Conservation (phyloP, 2,329 filamentous ascomycete genomes). For the Endothia cerciana region DNA sequence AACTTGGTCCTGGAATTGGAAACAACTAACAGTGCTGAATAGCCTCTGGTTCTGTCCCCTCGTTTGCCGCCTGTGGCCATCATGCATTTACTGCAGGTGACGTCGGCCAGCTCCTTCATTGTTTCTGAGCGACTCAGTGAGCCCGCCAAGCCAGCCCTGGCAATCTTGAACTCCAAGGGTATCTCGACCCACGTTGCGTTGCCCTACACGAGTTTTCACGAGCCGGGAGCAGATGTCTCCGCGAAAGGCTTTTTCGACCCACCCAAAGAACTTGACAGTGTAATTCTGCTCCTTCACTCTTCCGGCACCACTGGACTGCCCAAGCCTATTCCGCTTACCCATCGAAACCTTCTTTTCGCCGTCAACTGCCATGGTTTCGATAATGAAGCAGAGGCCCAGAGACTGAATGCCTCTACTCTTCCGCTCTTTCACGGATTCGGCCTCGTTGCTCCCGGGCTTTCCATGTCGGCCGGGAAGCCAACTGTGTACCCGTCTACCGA, state of each 20-base stretch:
- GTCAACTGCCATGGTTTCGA: conserved; percentile 1
- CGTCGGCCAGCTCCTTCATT: neutral
- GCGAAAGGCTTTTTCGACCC: neutral
- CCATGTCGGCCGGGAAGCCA: conserved; percentile 5
- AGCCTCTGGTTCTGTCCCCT: neutral
- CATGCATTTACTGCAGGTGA: conserved; percentile 2
- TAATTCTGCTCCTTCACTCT: neutral
- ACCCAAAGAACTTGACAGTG: neutral
- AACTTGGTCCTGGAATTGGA: neutral
- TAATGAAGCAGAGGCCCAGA: neutral
- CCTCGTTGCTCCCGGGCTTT: neutral
- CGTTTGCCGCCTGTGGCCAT: neutral
- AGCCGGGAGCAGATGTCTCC: neutral
- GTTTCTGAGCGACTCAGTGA: neutral
- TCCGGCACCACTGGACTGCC: conserved; percentile 13
- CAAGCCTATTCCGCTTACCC: neutral
- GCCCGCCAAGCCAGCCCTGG: neutral
- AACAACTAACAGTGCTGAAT: too few species aligned
- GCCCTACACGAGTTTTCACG: too few species aligned
- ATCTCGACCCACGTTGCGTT: neutral
- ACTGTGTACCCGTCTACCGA: neutral
- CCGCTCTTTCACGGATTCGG: conserved; percentile 14
- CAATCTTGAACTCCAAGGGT: neutral
- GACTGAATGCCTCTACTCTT: conserved; percentile 5
- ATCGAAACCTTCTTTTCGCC: conserved; percentile 8